Evolutionary conservation across 768 basidiomycete genomes (phyloP), one percentile per base, ranked within the genome.

Genomic region (Fomitopsis serialis): DNA sequence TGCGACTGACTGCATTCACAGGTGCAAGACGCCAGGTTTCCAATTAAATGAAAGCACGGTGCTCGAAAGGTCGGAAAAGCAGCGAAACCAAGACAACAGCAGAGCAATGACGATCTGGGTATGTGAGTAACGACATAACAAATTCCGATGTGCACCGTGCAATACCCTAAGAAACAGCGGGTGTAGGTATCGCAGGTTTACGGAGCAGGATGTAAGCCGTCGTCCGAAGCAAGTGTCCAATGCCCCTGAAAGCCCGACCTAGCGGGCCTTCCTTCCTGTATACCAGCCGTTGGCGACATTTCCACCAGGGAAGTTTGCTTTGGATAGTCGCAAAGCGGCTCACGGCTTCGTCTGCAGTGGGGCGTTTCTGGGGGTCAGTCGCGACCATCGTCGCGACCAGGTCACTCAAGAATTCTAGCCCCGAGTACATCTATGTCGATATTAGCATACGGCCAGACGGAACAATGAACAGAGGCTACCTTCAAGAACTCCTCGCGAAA

Each of bases 361-460:
- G 66, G 7, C 69, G 58, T 32, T 48, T 45, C 6, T 37, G 46
- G 0, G 69, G 69, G 42, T 64, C 58, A 0, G 52, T 50, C 6
- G 53, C 50, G 0, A 53, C 55, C 69, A 70, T 70, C 2, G 53
- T 48, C 6, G 40, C 37, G 5, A 69, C 48, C 9, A 71, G 52
- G 15, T 53, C 47, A n/a, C 48, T 27, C 57, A 67, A 40, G 54
- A 68, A 66, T 4, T 57, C 62, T 12, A 66, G 50, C 22, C 56
- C 55, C 27, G 45, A 19, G 36, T 53, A 58, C 42, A 50, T 56
- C 67, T 68, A 48, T 15, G 25, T 15, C 9, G 23, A 21, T 21
- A 19, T 22, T 13, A 49, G 17, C 4, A 9, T n/a, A 2, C n/a
- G 17, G 32, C 22, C 24, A 51, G 17, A 22, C 3, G 15, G 45